Percentiles rank a stretch among this genome's conserved stretches.
Evolutionary conservation across 768 basidiomycete genomes (phyloP).

Genomic region (Leccinellum rugosiceps): DNA sequence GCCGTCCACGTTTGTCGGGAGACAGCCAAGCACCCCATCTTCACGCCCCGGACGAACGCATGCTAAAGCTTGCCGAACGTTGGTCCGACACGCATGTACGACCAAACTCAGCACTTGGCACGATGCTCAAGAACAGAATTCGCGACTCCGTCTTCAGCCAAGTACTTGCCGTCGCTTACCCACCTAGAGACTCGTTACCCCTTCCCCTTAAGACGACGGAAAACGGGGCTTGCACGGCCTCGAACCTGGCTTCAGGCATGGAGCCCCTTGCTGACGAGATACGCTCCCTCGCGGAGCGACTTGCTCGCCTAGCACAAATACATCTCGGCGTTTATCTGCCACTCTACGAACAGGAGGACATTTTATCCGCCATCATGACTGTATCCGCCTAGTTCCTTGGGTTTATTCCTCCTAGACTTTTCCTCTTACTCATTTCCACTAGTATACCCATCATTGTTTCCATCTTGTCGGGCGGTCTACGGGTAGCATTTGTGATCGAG

Average conservation of each 20-base stretch:
- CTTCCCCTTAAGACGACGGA: constrained; percentile 30
- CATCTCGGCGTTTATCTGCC: constrained; percentile 74
- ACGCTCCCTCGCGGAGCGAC: constrained; percentile 61
- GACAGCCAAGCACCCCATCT: constrained; percentile 22
- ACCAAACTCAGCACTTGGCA: constrained; percentile 53
- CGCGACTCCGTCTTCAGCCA: constrained; percentile 60
- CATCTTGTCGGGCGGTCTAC: constrained; percentile 24
- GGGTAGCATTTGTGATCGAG: constrained; percentile 24
- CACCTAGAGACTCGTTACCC: constrained; percentile 38
- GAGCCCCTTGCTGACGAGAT: constrained; percentile 69
- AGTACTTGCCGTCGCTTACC: constrained; percentile 53
- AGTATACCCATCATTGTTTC: constrained; percentile 30
- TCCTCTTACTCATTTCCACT: constrained; percentile 13
- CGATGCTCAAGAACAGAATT: constrained; percentile 60
- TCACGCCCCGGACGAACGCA: constrained; percentile 45
- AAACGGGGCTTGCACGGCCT: constrained; percentile 6
- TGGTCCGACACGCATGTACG: constrained; percentile 74
- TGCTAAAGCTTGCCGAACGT: constrained; percentile 58
- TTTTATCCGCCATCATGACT: constrained; percentile 22
- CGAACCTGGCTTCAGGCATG: constrained; percentile 52
- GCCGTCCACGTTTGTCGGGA: constrained; percentile 24
- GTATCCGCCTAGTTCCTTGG: constrained; percentile 15
- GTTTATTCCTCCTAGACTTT: constrained; percentile 22
- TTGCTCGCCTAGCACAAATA: constrained; percentile 68
- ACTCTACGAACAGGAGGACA: constrained; percentile 68